Percentiles rank a stretch among this genome's conserved stretches.
These are phyloP conservation scores for Hansenula anomala DNA, from an alignment of 1,139 yeast genomes.

Conservation along the genomic window DNA sequence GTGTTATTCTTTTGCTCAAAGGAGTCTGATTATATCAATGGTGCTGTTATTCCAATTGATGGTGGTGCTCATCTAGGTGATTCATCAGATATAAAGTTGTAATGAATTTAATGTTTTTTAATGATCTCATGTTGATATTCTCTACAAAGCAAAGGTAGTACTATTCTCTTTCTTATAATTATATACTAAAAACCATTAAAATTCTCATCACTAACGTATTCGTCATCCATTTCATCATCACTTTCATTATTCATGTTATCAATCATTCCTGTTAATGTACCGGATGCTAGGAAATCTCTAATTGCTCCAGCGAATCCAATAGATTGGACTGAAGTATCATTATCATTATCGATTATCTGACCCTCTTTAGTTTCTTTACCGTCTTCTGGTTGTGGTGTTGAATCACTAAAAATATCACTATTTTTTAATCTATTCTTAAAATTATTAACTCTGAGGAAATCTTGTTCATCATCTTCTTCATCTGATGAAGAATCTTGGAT, in stretches of 20 bases:
- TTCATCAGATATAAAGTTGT: slow-evolving; percentile 3
- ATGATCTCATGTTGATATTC: too few relatives aligned
- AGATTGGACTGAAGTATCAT: background rate
- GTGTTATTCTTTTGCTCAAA: slow-evolving; percentile 54
- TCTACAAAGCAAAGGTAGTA: too few relatives aligned
- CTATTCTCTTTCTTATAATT: too few relatives aligned
- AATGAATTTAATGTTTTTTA: background rate
- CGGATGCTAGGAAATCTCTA: slow-evolving; percentile 9
- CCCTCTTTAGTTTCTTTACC: background rate
- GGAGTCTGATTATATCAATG: slow-evolving; percentile 62
- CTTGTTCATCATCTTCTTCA: slow-evolving; percentile 17
- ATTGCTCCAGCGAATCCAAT: slow-evolving; percentile 8
- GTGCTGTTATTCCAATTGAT: slow-evolving; percentile 69
- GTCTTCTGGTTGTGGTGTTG: background rate
- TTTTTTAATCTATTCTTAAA: slow-evolving; percentile 10
- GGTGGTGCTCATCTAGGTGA: slow-evolving; percentile 49
- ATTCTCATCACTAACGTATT: slow-evolving; percentile 8
- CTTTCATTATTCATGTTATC: slow-evolving; percentile 9
- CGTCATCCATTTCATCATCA: slow-evolving; percentile 8
- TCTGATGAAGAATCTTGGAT: slow-evolving; percentile 14
- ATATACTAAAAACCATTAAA: slow-evolving; percentile 3
- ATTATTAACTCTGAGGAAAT: slow-evolving; percentile 18
- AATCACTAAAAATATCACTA: slow-evolving; percentile 7
- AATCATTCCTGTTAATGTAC: slow-evolving; percentile 9
- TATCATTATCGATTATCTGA: too few relatives aligned